Conservation (phyloP, 208 protist species). For the Leishmania mexicana region DNA sequence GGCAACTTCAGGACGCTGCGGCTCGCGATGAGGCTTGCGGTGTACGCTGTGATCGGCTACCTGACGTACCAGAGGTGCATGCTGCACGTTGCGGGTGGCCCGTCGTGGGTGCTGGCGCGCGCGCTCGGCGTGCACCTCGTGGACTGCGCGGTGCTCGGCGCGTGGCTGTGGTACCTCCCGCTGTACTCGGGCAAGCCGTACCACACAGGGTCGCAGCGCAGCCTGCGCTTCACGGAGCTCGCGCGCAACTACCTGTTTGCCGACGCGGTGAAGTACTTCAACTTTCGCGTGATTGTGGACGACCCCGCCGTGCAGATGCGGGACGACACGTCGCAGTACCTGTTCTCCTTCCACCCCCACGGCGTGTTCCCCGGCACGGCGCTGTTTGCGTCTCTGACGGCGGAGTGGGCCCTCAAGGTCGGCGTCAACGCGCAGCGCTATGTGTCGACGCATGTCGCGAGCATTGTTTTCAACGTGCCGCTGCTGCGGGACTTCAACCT, state of each 20-base stretch:
- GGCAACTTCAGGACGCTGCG: constrained; percentile 47
- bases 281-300: constrained; percentile 63
- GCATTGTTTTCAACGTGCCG: constrained; percentile 79
- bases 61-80: constrained; percentile 49
- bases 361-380: constrained; percentile 82
- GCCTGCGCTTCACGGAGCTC: constrained; percentile 49
- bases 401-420: constrained; percentile 60
- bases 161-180: constrained; percentile 64
- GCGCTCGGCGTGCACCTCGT: constrained; percentile 16
- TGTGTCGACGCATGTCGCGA: constrained; percentile 71
- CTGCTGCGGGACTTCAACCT: constrained; percentile 81
- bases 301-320: constrained; percentile 58
- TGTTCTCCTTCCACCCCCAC: constrained; percentile 88
- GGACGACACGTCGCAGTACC: constrained; percentile 53
- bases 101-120: constrained; percentile 14
- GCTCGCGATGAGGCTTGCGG: constrained; percentile 34
- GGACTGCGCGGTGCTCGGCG: constrained; percentile 45
- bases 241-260: constrained; percentile 60
- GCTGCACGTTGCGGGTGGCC: constrained; percentile 15
- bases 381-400: constrained; percentile 54
- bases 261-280: constrained; percentile 74
- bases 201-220: constrained; percentile 62
- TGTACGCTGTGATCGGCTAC: constrained; percentile 66
- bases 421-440: constrained; percentile 46
- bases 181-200: constrained; percentile 66